Evolutionary conservation across 23 red algal species (phyloP).

Genomic region (Gracilaria gracilis): DNA sequence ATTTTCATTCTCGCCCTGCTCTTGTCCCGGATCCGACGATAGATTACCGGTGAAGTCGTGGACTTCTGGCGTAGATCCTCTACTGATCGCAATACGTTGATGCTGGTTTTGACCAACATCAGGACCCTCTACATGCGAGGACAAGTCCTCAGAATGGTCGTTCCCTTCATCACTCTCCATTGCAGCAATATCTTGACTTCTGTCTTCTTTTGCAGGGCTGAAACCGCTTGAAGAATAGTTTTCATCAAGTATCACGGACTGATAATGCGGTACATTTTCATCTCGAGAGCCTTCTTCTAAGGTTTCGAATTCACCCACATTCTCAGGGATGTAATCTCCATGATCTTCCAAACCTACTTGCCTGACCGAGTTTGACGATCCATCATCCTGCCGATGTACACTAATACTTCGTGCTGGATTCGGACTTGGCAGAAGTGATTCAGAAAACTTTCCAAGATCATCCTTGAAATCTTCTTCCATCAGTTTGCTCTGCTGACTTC

Average conservation of each 20-base stretch:
- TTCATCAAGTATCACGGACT: neutral
- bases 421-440: slow-evolving; percentile 25
- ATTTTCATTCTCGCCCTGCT: neutral
- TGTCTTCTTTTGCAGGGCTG: neutral
- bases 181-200: neutral
- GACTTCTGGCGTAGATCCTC: neutral
- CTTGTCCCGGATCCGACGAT: neutral
- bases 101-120: neutral
- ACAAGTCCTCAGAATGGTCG: neutral
- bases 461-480: neutral
- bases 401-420: neutral
- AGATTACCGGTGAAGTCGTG: neutral
- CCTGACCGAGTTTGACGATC: neutral
- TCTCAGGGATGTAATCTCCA: neutral
- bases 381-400: neutral
- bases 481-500: neutral
- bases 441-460: neutral
- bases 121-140: neutral
- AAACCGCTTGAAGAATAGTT: neutral
- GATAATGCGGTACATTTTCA: no score
- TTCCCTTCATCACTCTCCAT: neutral
- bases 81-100: neutral
- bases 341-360: neutral
- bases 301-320: neutral
- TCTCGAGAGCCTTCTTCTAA: neutral